Conservation (phyloP, 2,329 filamentous ascomycete species). For the Chrysosporium keratinophilum region DNA sequence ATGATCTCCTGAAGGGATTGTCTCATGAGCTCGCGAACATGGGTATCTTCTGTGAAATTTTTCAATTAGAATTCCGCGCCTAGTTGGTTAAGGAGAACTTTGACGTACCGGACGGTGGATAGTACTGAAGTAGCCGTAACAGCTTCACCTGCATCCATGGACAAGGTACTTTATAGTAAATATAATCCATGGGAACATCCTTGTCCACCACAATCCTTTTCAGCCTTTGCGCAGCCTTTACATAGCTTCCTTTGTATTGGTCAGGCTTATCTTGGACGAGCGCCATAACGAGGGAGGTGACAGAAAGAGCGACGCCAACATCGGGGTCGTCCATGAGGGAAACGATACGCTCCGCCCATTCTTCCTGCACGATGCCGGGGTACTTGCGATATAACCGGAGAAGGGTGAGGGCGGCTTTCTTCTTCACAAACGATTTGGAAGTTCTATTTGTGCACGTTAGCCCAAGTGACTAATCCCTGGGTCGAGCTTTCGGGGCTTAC, state of each 20-base stretch:
- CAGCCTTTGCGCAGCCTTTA: constrained; percentile 79
- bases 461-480: neutral
- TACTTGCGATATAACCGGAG: constrained; percentile 90
- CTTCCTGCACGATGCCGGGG: constrained; percentile 83
- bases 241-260: constrained; percentile 85
- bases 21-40: constrained; percentile 82
- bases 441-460: constrained; percentile 38
- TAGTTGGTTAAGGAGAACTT: constrained; percentile 12
- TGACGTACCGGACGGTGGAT: constrained; percentile 70
- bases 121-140: constrained; percentile 84
- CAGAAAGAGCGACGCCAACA: constrained; percentile 85
- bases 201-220: constrained; percentile 85
- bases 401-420: constrained; percentile 91
- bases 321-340: constrained; percentile 97
- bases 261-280: constrained; percentile 90
- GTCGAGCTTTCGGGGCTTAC: constrained; percentile 44
- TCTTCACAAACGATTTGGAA: constrained; percentile 97
- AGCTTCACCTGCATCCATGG: constrained; percentile 98
- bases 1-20: constrained; percentile 85
- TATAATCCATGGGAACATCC: constrained; percentile 80
- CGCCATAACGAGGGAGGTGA: constrained; percentile 91
- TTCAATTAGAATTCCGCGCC: constrained; percentile 9
- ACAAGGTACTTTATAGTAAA: constrained; percentile 99
- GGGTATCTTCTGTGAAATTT: constrained; percentile 62
- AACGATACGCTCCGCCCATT: constrained; percentile 96